Conservation (phyloP, 768 basidiomycete genomes). For the Boletus speciosus region DNA sequence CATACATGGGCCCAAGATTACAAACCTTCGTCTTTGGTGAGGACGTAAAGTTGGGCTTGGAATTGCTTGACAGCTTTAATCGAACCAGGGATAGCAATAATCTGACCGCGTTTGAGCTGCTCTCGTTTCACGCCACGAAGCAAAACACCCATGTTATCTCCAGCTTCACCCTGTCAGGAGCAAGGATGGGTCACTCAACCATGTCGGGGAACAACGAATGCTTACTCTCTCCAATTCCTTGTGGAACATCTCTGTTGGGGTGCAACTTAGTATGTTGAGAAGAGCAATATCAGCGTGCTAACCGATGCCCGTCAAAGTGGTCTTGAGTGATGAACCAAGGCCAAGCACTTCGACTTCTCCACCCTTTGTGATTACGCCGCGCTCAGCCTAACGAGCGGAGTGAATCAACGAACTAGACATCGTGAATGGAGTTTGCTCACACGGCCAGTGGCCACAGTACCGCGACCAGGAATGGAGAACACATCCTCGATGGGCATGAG, state of each 20-base stretch:
- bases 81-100: slow-evolving; percentile 82
- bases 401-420: neutral
- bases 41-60: slow-evolving; percentile 83
- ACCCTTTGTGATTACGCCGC: slow-evolving; percentile 88
- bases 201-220: neutral
- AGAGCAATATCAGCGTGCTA: neutral
- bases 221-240: slow-evolving; percentile 93
- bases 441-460: slow-evolving; percentile 94
- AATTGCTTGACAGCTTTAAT: slow-evolving; percentile 96
- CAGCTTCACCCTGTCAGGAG: slow-evolving; percentile 76
- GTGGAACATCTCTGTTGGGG: slow-evolving; percentile 90
- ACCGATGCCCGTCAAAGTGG: slow-evolving; percentile 94
- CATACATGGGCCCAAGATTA: slow-evolving; percentile 44
- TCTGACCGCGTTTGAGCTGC: slow-evolving; percentile 90
- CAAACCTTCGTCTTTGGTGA: slow-evolving; percentile 40
- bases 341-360: slow-evolving; percentile 93
- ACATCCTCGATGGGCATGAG: slow-evolving; percentile 94
- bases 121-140: slow-evolving; percentile 97
- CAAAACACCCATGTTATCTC: slow-evolving; percentile 98
- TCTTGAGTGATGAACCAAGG: slow-evolving; percentile 76
- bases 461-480: slow-evolving; percentile 97
- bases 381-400: slow-evolving; percentile 65
- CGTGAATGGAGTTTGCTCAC: slow-evolving; percentile 40
- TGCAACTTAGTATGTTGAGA: slow-evolving; percentile 1
- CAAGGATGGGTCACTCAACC: slow-evolving; percentile 4